phyloP scores from a whole-genome alignment of 1,284 basidiomycete genomes.

The Marasmius fiardii region DNA sequence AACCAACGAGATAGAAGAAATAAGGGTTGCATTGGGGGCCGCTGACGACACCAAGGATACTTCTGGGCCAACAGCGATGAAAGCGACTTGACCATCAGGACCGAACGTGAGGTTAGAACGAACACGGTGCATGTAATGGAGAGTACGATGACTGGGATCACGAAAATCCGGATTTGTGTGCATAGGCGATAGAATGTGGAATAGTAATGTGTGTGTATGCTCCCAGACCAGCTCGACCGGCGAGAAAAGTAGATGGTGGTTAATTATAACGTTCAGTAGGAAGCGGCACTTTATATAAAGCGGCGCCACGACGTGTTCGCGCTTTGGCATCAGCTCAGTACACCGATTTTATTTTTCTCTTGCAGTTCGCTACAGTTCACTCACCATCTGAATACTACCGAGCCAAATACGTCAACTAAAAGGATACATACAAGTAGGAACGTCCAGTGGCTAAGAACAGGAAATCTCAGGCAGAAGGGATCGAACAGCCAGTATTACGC shows the following conservation, averaged over 20 bases:
- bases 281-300: too few relatives aligned
- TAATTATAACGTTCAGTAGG: neutral
- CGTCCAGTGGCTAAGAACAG: too few relatives aligned
- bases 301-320: too few relatives aligned
- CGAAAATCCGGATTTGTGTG: neutral
- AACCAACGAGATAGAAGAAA: conserved; percentile 10
- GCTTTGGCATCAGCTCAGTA: too few relatives aligned
- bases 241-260: conserved; percentile 1
- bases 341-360: too few relatives aligned
- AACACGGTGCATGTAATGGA: neutral
- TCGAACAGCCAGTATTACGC: too few relatives aligned
- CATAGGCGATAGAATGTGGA: neutral
- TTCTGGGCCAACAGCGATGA: neutral
- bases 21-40: neutral
- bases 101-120: conserved; percentile 14
- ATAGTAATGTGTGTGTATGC: neutral
- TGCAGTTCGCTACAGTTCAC: too few relatives aligned
- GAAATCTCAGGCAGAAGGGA: too few relatives aligned
- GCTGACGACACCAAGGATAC: neutral
- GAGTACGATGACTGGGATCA: neutral
- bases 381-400: too few relatives aligned
- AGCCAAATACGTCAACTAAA: too few relatives aligned
- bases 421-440: too few relatives aligned
- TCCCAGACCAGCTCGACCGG: conserved; percentile 3
- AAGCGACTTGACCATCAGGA: conserved; percentile 12